phyloP scores from a whole-genome alignment of 345 rosid genomes.

The Brassica nigra region DNA sequence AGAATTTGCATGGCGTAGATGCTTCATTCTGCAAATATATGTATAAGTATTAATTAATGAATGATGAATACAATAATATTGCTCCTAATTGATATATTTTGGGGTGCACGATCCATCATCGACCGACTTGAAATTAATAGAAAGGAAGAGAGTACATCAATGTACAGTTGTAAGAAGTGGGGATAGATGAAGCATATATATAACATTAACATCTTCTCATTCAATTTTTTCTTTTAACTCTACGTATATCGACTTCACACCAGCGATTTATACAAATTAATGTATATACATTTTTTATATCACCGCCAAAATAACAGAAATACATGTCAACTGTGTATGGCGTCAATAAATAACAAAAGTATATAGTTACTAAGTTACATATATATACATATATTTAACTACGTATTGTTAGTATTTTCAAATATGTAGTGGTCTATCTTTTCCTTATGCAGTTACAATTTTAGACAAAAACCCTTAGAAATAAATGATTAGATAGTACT shows the following conservation, averaged over 20 bases:
- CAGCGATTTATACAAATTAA: conserved; percentile 21
- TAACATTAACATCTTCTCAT: conserved; percentile 33
- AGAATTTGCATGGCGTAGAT: background rate
- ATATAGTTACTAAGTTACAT: background rate
- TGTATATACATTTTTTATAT: background rate
- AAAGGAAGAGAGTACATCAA: conserved; percentile 35
- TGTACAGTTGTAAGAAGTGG: conserved; percentile 41
- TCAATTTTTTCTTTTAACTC: background rate
- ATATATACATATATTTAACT: background rate
- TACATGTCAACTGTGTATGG: background rate
- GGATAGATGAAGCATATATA: conserved; percentile 24
- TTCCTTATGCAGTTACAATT: background rate
- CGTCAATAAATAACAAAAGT: background rate
- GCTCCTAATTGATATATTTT: background rate
- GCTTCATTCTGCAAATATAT: background rate
- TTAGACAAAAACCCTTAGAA: background rate
- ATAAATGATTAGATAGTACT: background rate
- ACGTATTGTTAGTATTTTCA: background rate
- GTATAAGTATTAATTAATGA: background rate
- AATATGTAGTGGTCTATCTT: background rate
- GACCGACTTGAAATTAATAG: conserved; percentile 40
- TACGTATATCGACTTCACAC: conserved; percentile 32
- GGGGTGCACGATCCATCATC: conserved; percentile 33
- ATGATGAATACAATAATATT: background rate
- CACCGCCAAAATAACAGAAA: conserved; percentile 24